phyloP scores from a whole-genome alignment of 2,329 filamentous ascomycete species.

The Sporothrix mexicana region DNA sequence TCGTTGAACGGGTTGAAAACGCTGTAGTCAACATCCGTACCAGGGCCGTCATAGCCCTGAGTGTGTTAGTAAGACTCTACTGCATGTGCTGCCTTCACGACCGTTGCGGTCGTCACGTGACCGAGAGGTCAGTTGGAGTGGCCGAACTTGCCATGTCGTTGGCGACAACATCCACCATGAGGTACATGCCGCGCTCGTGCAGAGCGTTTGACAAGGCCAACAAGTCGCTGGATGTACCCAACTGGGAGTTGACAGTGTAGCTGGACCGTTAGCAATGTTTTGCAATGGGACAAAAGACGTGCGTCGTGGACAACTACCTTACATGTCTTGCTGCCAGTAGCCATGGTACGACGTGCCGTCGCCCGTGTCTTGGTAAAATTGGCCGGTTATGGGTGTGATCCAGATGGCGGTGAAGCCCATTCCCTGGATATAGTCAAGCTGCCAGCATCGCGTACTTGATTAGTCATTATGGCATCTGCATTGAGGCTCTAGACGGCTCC shows the following conservation, averaged over 20 bases:
- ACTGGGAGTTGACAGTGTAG: slow-evolving; percentile 58
- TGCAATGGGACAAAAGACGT: no score
- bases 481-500: no score
- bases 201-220: slow-evolving; percentile 57
- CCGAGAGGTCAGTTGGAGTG: no score
- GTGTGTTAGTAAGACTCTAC: no score
- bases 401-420: slow-evolving; percentile 66
- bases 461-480: no score
- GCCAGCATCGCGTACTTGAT: no score
- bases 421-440: slow-evolving; percentile 67
- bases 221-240: slow-evolving; percentile 65
- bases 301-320: no score
- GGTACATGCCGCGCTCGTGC: slow-evolving; percentile 47
- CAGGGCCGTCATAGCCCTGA: slow-evolving; percentile 50
- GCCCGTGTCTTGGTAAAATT: slow-evolving; percentile 45
- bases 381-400: slow-evolving; percentile 61
- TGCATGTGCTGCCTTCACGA: no score
- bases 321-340: slow-evolving; percentile 59
- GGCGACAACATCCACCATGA: slow-evolving; percentile 58
- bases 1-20: slow-evolving; percentile 56
- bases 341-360: slow-evolving; percentile 54
- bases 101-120: no score
- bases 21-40: slow-evolving; percentile 44
- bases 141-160: slow-evolving; percentile 64
- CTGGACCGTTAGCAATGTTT: no score